phyloP scores from a whole-genome alignment of 176 grass and related monocot genomes.

The Cocos nucifera region DNA sequence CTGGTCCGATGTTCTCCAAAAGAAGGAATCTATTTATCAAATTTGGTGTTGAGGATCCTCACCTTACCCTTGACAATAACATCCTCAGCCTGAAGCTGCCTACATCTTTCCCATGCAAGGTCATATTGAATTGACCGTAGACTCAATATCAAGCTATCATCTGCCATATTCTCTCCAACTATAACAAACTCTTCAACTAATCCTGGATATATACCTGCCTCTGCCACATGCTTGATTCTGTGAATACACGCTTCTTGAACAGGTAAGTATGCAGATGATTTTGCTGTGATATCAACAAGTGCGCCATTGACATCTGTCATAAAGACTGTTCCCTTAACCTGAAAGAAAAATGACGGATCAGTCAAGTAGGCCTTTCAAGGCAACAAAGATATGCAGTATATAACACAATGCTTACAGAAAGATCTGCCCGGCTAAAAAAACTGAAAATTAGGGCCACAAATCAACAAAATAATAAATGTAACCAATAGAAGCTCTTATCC shows the following conservation, averaged over 20 bases:
- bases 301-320: slow-evolving; percentile 60
- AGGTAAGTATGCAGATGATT: slow-evolving; percentile 73
- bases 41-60: slow-evolving; percentile 22
- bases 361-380: no score
- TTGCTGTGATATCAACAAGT: slow-evolving; percentile 70
- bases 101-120: slow-evolving; percentile 86
- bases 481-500: no score
- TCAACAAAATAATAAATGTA: no score
- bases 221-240: slow-evolving; percentile 55
- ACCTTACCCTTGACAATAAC: slow-evolving; percentile 60
- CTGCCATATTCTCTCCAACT: slow-evolving; percentile 54
- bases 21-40: no score
- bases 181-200: slow-evolving; percentile 73
- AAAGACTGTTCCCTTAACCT: slow-evolving; percentile 83
- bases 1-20: no score
- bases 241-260: slow-evolving; percentile 70
- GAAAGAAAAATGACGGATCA: slow-evolving; percentile 4
- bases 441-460: no score
- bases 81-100: slow-evolving; percentile 93
- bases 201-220: slow-evolving; percentile 73
- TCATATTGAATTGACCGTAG: slow-evolving; percentile 69
- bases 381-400: no score
- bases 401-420: no score
- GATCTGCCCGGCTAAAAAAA: no score
- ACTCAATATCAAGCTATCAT: slow-evolving; percentile 83